A percentile compares a stretch with the other conserved stretches of the same genome.
Evolutionary conservation across 148 eudicot genomes (phyloP).

Genomic region (Rhododendron williamsianum): DNA sequence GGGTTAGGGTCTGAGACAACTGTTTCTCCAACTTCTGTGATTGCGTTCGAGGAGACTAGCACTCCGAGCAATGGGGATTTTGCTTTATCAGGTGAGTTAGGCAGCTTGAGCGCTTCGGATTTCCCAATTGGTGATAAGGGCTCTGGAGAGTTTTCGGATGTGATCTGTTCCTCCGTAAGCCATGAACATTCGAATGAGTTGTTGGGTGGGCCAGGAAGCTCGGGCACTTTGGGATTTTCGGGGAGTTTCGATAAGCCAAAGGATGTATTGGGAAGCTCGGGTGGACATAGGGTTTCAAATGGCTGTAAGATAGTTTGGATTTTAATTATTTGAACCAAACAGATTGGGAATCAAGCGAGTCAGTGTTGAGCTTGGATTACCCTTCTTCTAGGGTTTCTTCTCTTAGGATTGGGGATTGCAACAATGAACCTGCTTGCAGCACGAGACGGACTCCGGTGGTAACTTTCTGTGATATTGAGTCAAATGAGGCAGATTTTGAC

Average conservation of each 20-base stretch:
- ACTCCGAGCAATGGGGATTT: conserved; percentile 11
- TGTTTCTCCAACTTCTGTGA: conserved; percentile 32
- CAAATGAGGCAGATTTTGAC: conserved; percentile 36
- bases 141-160: conserved; percentile 50
- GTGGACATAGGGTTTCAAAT: conserved; percentile 40
- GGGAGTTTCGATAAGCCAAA: conserved; percentile 66
- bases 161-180: conserved; percentile 57
- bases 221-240: conserved; percentile 63
- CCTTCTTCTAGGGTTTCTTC: conserved; percentile 79
- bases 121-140: conserved; percentile 41
- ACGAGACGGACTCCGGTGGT: conserved; percentile 43
- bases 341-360: conserved; percentile 74
- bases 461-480: conserved; percentile 62
- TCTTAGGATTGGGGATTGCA: conserved; percentile 55
- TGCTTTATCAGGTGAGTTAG: conserved; percentile 27
- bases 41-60: conserved; percentile 25
- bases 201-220: conserved; percentile 47
- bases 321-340: conserved; percentile 45
- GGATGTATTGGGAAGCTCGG: conserved; percentile 54
- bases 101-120: conserved; percentile 30
- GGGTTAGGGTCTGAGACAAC: conserved; percentile 50
- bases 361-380: conserved; percentile 65
- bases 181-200: conserved; percentile 58
- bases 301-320: conserved; percentile 43
- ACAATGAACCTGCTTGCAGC: conserved; percentile 46